Base-by-base conservation (phyloP, 2,329 filamentous ascomycete species). In the Beauveria sp. region DNA sequence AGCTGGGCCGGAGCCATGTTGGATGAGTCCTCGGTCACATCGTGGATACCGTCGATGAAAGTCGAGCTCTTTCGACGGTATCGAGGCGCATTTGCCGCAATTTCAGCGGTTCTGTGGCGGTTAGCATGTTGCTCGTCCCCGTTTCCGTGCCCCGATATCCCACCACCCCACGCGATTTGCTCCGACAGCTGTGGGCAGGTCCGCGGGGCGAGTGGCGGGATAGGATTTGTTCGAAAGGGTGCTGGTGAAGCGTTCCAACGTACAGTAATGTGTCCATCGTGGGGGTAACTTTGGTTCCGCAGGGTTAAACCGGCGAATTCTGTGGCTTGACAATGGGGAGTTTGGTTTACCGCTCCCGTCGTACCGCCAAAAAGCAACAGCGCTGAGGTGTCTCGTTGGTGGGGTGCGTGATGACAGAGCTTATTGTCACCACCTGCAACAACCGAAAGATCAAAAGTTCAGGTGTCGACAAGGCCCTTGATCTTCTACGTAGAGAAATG, bases 31-130 rank as follows among this genome's bases (percentile, higher is more conserved):
- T 92, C 89, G 9, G 90, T 86, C 59, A 96, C 82, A 79, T 97
- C 93, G 76, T 97, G 93, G 69, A 97, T 97, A 66, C 91, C 93
- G 80, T 97, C 94, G 69, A 97, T 92, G 73, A 96, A 96, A 43
- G 92, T 97, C 67, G 92, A 97, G 68, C 93, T 97, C 76, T 91
- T 90, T 69, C 94, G 88, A 65, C 92, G 88, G 73, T 96, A 96
- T 67, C 90, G 87, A 62, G 91, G 91, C 63, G 92, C 92, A 73
- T 90, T 96, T 66, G 90, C 91, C 73, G 92, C 91, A 68, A 96
- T 89, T 72, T 97, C 91, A 70, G 92, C 91, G 52, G 92, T 97
- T 63, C 91, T 94, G 68, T 47, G 60, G 56, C 51, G 59, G 62
- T 76, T 66, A 77, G 71, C 65, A 59, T 66, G 34, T 37, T 20